Evolutionary conservation across 768 basidiomycete genomes (phyloP).

Genomic region (Kwoniella sp.): DNA sequence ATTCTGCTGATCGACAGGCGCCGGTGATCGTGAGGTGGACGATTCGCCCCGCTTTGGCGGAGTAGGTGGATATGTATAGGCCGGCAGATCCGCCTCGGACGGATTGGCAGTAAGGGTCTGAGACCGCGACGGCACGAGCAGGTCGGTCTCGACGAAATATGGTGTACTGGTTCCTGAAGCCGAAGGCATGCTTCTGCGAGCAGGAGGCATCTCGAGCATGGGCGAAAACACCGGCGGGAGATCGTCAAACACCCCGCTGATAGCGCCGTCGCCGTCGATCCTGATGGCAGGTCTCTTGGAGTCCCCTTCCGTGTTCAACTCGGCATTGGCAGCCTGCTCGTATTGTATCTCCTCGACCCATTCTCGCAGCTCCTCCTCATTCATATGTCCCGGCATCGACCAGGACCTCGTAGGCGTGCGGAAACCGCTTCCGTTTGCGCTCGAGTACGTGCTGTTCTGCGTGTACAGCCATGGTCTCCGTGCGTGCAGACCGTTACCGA

Average conservation of each 20-base stretch:
- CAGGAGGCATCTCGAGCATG: background rate
- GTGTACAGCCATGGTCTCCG: slow-evolving; percentile 20
- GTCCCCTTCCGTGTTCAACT: background rate
- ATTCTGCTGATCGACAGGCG: background rate
- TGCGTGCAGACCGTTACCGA: slow-evolving; percentile 6
- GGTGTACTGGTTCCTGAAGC: slow-evolving; percentile 8
- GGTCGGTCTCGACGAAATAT: slow-evolving; percentile 1
- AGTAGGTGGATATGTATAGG: slow-evolving; percentile 6
- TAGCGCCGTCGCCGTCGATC: slow-evolving; percentile 2
- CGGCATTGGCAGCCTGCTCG: slow-evolving; percentile 2
- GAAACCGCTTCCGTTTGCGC: background rate
- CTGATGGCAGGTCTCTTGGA: slow-evolving; percentile 4
- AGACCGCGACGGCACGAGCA: background rate
- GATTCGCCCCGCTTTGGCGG: slow-evolving; percentile 10
- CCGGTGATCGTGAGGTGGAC: slow-evolving; percentile 3
- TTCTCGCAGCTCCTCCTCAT: slow-evolving; percentile 32
- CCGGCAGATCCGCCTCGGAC: background rate
- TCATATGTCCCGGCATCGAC: slow-evolving; percentile 37
- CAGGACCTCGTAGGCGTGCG: slow-evolving; percentile 20
- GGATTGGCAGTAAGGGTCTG: background rate
- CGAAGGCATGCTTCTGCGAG: background rate
- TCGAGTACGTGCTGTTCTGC: slow-evolving; percentile 2
- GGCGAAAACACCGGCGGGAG: slow-evolving; percentile 11
- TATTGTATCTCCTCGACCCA: slow-evolving; percentile 27
- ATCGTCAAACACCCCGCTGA: background rate